Conservation (phyloP, 2,329 filamentous ascomycete genomes). For the Colletotrichum sojae region DNA sequence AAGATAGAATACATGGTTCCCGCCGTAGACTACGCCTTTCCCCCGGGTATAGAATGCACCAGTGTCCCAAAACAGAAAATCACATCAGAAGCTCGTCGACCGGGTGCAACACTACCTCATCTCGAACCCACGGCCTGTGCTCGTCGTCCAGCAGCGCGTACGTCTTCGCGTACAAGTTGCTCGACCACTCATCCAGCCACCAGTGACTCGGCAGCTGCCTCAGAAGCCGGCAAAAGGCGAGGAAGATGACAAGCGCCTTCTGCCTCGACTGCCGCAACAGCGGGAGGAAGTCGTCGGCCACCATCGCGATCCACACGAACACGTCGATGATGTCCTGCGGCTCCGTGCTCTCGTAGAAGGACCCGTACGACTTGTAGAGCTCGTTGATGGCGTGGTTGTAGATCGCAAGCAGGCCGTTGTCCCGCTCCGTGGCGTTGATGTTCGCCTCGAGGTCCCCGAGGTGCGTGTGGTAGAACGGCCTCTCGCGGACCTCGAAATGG, state of each 20-base stretch:
- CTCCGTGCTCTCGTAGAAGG: constrained; percentile 41
- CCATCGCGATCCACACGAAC: constrained; percentile 56
- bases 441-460: constrained; percentile 45
- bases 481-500: constrained; percentile 36
- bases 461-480: constrained; percentile 40
- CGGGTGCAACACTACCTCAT: constrained; percentile 4
- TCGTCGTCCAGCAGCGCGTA: constrained; percentile 53
- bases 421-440: constrained; percentile 38
- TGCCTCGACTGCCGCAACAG: constrained; percentile 48
- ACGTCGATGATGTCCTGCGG: constrained; percentile 53
- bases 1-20: background rate
- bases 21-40: background rate
- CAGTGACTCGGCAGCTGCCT: constrained; percentile 50
- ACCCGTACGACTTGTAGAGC: constrained; percentile 50
- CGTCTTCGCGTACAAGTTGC: constrained; percentile 49
- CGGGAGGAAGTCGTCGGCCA: constrained; percentile 53
- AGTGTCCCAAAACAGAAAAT: background rate
- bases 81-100: background rate
- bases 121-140: constrained; percentile 51
- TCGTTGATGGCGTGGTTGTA: constrained; percentile 52
- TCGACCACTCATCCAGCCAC: constrained; percentile 55
- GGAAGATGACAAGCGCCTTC: constrained; percentile 52
- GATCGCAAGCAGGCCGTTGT: constrained; percentile 41
- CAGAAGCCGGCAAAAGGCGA: constrained; percentile 51
- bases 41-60: background rate